Evolutionary conservation across 352 stramenopile genomes (phyloP).

Genomic region (Pseudoperonospora humuli): DNA sequence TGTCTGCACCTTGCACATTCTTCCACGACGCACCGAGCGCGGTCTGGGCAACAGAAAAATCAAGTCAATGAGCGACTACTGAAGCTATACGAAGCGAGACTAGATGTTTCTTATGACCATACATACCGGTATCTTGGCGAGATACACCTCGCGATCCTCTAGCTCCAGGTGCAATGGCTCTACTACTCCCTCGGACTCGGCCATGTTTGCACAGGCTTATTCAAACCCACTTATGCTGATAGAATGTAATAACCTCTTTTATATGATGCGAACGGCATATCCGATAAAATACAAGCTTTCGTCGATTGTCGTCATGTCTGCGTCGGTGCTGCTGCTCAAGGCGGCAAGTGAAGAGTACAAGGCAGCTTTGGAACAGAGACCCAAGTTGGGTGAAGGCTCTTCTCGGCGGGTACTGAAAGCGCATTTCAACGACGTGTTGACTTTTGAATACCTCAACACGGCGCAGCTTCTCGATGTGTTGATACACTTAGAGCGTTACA

Average conservation of each 20-base stretch:
- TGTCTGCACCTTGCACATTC: constrained; percentile 60
- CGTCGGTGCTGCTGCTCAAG: constrained; percentile 60
- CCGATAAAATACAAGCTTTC: background rate
- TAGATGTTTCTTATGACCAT: background rate
- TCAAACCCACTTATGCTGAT: background rate
- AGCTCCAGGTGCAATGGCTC: constrained; percentile 84
- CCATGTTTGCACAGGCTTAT: constrained; percentile 27
- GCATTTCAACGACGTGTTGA: constrained; percentile 59
- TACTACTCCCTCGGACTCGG: constrained; percentile 84
- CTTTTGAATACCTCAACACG: constrained; percentile 58
- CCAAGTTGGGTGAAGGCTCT: background rate
- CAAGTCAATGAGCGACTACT: background rate
- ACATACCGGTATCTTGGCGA: constrained; percentile 79
- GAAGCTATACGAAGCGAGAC: background rate
- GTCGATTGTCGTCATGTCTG: constrained; percentile 3
- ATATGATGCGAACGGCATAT: background rate
- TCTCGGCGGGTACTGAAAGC: constrained; percentile 4
- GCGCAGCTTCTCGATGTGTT: constrained; percentile 31
- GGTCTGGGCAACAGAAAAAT: constrained; percentile 31
- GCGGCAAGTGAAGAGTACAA: constrained; percentile 50
- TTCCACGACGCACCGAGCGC: constrained; percentile 73
- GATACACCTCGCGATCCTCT: constrained; percentile 81
- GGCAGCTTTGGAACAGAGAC: constrained; percentile 22
- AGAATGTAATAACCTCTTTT: background rate
- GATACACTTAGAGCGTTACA: constrained; percentile 40